Conservation (phyloP, 768 basidiomycete genomes). For the Leccinum disarticulatum region DNA sequence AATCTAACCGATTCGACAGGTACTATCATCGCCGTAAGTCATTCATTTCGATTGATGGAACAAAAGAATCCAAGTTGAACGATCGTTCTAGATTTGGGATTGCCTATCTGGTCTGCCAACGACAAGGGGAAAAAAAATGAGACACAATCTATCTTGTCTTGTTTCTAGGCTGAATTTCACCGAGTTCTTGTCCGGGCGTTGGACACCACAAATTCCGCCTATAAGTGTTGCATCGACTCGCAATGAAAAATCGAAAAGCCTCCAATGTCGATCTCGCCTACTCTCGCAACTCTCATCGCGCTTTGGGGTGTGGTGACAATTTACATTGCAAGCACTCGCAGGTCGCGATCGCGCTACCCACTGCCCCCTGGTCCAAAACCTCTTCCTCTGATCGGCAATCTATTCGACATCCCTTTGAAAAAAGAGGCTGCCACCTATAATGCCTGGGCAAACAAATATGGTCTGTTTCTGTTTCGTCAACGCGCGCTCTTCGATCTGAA, state of each 20-base stretch:
- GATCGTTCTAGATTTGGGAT: neutral
- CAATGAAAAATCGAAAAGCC: constrained; percentile 4
- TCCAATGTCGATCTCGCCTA: constrained; percentile 18
- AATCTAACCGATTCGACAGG: neutral
- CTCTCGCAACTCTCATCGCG: constrained; percentile 19
- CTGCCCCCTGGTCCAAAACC: constrained; percentile 57
- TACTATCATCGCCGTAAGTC: neutral
- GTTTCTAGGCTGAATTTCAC: neutral
- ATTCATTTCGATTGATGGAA: neutral
- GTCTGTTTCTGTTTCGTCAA: constrained; percentile 20
- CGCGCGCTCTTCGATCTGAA: neutral
- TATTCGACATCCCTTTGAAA: constrained; percentile 44
- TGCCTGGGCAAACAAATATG: constrained; percentile 39
- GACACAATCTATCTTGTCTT: constrained; percentile 13
- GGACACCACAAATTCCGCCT: constrained; percentile 7
- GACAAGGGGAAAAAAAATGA: constrained; percentile 15
- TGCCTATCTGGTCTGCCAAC: constrained; percentile 1
- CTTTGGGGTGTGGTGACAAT: constrained; percentile 22
- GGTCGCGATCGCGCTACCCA: constrained; percentile 27
- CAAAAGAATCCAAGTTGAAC: constrained; percentile 5
- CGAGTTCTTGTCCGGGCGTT: neutral
- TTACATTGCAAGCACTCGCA: constrained; percentile 18
- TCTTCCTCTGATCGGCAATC: constrained; percentile 53
- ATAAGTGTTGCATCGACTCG: constrained; percentile 12
- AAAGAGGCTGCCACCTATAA: constrained; percentile 43